Conservation (phyloP, 1,139 yeast genomes). For the Fermentozyma sake region DNA sequence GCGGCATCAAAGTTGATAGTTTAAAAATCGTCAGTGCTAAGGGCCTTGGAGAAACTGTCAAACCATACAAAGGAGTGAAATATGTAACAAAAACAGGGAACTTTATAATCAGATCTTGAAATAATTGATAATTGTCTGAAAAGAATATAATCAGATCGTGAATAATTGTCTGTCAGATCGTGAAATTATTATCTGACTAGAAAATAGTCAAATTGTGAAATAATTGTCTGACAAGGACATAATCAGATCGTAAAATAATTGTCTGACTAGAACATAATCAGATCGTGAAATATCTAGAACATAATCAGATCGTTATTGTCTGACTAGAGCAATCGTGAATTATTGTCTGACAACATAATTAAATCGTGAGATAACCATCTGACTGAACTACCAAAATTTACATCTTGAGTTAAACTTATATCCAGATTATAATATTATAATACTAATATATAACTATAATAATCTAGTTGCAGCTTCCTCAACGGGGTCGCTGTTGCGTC, state of each 20-base stretch:
- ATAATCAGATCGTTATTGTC: too few species aligned
- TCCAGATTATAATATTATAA: neutral
- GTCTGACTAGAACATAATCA: too few species aligned
- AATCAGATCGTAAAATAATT: too few species aligned
- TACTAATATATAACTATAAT: slow-evolving; percentile 1
- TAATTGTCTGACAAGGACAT: too few species aligned
- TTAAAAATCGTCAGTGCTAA: slow-evolving; percentile 55
- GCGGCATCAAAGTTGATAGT: slow-evolving; percentile 69
- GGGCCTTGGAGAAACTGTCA: slow-evolving; percentile 59
- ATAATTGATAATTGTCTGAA: too few species aligned
- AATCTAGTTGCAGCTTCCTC: neutral
- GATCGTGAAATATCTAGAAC: too few species aligned
- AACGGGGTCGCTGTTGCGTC: slow-evolving; percentile 7
- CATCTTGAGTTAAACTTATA: neutral
- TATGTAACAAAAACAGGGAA: slow-evolving; percentile 68
- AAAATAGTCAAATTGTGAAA: too few species aligned
- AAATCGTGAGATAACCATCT: too few species aligned
- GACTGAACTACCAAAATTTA: too few species aligned
- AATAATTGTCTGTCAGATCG: neutral
- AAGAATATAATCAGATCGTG: slow-evolving; percentile 1
- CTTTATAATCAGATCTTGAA: too few species aligned
- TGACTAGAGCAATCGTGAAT: too few species aligned
- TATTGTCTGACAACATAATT: too few species aligned
- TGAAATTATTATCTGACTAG: neutral
- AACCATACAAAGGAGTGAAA: slow-evolving; percentile 91